Evolutionary conservation across 441 rosid species (phyloP).

Genomic region (Croton setiger): DNA sequence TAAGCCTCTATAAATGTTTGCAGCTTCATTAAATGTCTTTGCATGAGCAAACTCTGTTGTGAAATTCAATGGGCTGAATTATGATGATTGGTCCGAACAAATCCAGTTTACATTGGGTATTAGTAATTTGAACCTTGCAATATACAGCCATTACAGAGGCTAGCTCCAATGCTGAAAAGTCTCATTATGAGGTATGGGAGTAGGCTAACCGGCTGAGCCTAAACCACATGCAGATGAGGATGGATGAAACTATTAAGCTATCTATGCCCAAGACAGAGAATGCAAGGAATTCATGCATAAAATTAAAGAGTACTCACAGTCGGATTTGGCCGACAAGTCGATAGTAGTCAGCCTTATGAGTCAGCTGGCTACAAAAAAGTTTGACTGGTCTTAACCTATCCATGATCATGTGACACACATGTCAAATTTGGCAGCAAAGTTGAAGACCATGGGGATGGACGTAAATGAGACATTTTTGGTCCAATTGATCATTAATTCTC

Average conservation of each 20-base stretch:
- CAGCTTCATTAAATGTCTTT: not conserved
- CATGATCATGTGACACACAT: constrained; percentile 5
- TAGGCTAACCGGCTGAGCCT: constrained; percentile 6
- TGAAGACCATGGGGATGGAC: not conserved
- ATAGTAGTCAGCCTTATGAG: not conserved
- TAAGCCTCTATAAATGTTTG: not conserved
- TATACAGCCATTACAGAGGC: not conserved
- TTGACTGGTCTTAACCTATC: not conserved
- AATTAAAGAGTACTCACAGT: constrained; percentile 4
- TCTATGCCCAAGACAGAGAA: not conserved
- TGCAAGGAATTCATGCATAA: not conserved
- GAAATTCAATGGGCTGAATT: not conserved
- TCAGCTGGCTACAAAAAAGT: not conserved
- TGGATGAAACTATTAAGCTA: not conserved
- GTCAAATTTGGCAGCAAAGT: not conserved
- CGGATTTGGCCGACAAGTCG: not conserved
- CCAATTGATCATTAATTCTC: not conserved
- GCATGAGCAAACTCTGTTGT: not conserved
- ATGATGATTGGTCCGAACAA: not conserved
- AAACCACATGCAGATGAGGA: constrained; percentile 7
- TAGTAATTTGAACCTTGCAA: not conserved
- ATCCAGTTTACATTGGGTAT: not conserved
- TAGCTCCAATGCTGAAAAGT: not conserved
- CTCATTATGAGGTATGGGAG: not conserved
- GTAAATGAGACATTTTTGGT: not conserved